Percentiles rank a stretch among this genome's conserved stretches.
These are phyloP conservation scores for Raphanus sativus DNA, from an alignment of 345 rosid species.

Conservation along the genomic window DNA sequence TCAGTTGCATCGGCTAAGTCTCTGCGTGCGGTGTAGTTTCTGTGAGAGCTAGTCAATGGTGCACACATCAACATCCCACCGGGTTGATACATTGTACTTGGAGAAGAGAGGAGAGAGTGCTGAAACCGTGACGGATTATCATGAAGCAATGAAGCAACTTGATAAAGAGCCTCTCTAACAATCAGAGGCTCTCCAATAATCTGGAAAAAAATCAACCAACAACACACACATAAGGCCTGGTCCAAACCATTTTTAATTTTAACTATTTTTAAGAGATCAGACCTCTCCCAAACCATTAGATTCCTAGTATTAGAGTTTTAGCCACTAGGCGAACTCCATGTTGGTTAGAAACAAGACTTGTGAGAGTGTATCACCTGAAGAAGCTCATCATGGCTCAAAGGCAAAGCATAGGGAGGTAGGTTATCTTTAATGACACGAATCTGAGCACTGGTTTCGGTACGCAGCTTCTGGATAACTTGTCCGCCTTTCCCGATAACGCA, in stretches of 20 bases:
- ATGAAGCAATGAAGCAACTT: conserved; percentile 67
- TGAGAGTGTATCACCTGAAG: conserved; percentile 53
- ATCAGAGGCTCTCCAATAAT: conserved; percentile 59
- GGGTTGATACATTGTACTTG: conserved; percentile 45
- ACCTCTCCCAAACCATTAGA: too few relatives aligned
- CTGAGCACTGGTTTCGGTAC: conserved; percentile 62
- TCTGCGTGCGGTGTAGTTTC: conserved; percentile 52
- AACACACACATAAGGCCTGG: neutral
- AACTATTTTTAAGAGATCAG: too few relatives aligned
- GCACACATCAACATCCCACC: conserved; percentile 48
- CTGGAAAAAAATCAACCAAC: conserved; percentile 39
- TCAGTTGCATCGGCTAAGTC: conserved; percentile 55
- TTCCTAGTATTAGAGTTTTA: too few relatives aligned
- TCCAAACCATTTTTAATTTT: too few relatives aligned
- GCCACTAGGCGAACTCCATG: too few relatives aligned
- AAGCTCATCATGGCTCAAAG: conserved; percentile 63
- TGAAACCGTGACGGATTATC: conserved; percentile 74
- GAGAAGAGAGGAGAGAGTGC: conserved; percentile 56
- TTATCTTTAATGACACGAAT: conserved; percentile 66
- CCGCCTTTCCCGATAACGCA: conserved; percentile 82
- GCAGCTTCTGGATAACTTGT: conserved; percentile 63
- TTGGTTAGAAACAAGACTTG: neutral
- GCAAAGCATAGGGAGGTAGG: conserved; percentile 59
- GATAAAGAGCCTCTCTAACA: conserved; percentile 62
- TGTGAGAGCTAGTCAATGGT: conserved; percentile 51